Evolutionary conservation across 1,284 basidiomycete species (phyloP), one percentile per base, ranked within the genome.

Genomic region (Jaminaea rosea): DNA sequence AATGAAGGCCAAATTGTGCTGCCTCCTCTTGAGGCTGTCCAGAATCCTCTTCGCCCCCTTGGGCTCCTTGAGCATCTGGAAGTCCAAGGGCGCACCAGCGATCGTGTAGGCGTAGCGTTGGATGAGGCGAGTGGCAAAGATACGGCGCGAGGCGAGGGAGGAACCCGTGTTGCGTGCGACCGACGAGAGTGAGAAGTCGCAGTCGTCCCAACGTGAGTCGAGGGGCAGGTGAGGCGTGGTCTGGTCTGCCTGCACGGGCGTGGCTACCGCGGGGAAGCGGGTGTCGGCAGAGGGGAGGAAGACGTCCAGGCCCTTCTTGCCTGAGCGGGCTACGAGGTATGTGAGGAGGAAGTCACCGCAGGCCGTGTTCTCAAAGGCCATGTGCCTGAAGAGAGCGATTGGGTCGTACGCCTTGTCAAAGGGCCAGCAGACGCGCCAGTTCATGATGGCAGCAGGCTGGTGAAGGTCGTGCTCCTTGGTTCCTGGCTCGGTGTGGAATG

Each of bases 341-440:
- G 32, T 21, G 2, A 50, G n/a, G 31, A 55, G 41, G 42, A 50
- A 46, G 42, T 55, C 53, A 34, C 53, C 53, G 34, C 53, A 55
- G 15, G 46, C 34, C 11, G 19, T 10, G 31, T 45, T n/a, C 27
- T 50, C 48, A 28, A 55, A 55, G 13, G 49, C 49, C 15, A 55
- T 32, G 23, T 29, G 26, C 47, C 46, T 55, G 32, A 55, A 55
- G 11, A 55, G 39, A n/a, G 19, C 39, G 11, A 42, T 24, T n/a
- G 39, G 39, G 17, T 42, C 23, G 19, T 42, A 11, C 15, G 6
- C 23, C 6, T 21, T 23, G 3, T 6, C 6, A 5, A 13, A n/a
- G 4, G 13, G 13, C 39, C 39, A 42, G 23, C 39, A 42, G 4
- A 23, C 11, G 6, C 3, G 4, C 39, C 39, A 42, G 39, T 42